Conservation (phyloP, 176 grass and related monocot species). For the Aegilops sharonensis region DNA sequence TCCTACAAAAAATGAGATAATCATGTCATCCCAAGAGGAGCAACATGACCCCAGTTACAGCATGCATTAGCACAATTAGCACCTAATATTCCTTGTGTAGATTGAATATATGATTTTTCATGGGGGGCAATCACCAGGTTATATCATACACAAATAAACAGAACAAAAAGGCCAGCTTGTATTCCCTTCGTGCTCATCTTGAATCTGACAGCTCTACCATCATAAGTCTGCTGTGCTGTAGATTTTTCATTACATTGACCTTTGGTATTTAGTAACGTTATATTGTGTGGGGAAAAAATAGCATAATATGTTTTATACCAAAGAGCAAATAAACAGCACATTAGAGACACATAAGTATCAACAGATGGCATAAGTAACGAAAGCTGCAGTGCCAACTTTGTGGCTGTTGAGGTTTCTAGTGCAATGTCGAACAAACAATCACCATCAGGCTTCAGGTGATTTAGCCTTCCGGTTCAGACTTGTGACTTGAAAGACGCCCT, state of each 20-base stretch:
- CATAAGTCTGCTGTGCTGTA: not conserved
- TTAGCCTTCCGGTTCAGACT: not conserved
- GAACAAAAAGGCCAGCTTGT: not conserved
- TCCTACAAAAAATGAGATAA: not conserved
- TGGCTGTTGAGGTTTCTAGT: not conserved
- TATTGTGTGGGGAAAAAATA: not conserved
- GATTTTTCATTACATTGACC: not conserved
- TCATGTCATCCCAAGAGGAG: not conserved
- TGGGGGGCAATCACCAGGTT: not conserved
- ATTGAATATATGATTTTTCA: not conserved
- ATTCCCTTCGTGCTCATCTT: not conserved
- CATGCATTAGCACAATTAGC: not conserved
- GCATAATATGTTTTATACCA: not conserved
- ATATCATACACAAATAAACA: not conserved
- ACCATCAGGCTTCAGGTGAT: not conserved
- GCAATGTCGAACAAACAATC: constrained; percentile 6
- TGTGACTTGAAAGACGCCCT: not conserved
- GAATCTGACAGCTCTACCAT: not conserved
- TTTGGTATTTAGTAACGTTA: not conserved
- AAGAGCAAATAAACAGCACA: not conserved
- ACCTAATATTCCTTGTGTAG: constrained; percentile 15
- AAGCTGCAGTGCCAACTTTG: constrained; percentile 3
- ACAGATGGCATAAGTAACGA: not conserved
- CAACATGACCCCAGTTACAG: not conserved
- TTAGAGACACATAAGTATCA: not conserved